Conservation (phyloP, 2,329 filamentous ascomycete genomes). For the Trichoderma harzianum region DNA sequence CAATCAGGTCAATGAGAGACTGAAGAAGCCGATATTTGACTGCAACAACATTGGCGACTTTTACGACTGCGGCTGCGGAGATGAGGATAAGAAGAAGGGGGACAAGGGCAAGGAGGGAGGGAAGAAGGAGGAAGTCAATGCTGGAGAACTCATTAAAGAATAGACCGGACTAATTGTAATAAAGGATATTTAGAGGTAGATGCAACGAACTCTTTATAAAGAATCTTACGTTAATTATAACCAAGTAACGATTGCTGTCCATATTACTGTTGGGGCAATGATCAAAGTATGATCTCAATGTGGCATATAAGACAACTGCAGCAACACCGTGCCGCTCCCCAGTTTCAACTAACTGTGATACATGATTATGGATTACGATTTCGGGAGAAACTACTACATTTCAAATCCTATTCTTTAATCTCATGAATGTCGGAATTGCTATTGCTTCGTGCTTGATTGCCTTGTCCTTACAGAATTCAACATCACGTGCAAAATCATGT, state of each 20-base stretch:
- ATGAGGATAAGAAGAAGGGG: slow-evolving; percentile 51
- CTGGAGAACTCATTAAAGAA: slow-evolving; percentile 27
- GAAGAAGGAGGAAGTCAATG: slow-evolving; percentile 26
- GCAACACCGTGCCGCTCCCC: neutral
- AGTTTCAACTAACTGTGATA: neutral
- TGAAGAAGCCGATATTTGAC: slow-evolving; percentile 61
- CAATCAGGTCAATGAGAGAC: slow-evolving; percentile 63
- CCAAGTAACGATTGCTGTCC: neutral
- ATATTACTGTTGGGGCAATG: neutral
- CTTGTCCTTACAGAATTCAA: neutral
- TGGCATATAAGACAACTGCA: neutral
- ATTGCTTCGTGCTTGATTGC: neutral
- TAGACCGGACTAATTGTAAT: neutral
- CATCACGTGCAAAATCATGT: slow-evolving; percentile 5
- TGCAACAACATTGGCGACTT: slow-evolving; percentile 67
- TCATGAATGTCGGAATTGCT: neutral
- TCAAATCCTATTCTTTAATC: fast-evolving
- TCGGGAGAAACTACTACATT: neutral
- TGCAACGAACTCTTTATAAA: neutral
- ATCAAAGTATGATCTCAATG: neutral
- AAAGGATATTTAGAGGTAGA: neutral
- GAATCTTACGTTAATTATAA: neutral
- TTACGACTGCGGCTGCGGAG: slow-evolving; percentile 69
- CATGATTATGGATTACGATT: fast-evolving
- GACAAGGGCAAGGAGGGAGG: slow-evolving; percentile 27